Percentiles rank a stretch among this genome's conserved stretches.
Evolutionary conservation across 495 filamentous ascomycete genomes (phyloP).

Genomic region (Hyaloscypha variabilis): DNA sequence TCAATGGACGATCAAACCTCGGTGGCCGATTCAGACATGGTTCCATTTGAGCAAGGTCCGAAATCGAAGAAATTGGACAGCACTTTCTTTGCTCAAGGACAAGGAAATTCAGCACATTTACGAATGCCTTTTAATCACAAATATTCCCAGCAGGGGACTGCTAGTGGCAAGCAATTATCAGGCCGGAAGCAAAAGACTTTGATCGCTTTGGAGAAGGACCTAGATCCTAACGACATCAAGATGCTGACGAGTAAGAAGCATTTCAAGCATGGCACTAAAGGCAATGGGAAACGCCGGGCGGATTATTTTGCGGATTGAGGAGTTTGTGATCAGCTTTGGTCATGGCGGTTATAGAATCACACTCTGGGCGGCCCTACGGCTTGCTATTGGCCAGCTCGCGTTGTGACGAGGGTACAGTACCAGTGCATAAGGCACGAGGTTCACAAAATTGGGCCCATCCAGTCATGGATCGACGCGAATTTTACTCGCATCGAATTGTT

Average conservation of each 20-base stretch:
- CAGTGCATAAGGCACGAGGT: slow-evolving; percentile 16
- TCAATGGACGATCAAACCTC: slow-evolving; percentile 43
- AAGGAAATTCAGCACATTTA: slow-evolving; percentile 64
- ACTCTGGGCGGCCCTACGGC: slow-evolving; percentile 2
- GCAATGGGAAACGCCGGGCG: slow-evolving; percentile 51
- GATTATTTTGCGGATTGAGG: slow-evolving; percentile 35
- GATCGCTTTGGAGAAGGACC: slow-evolving; percentile 80
- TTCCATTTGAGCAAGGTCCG: slow-evolving; percentile 49
- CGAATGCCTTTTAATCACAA: slow-evolving; percentile 82
- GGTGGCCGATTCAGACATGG: slow-evolving; percentile 46
- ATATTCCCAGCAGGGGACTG: slow-evolving; percentile 78
- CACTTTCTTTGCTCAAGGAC: slow-evolving; percentile 76
- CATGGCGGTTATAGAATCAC: slow-evolving; percentile 21
- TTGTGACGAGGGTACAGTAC: slow-evolving; percentile 3
- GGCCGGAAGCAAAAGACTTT: slow-evolving; percentile 85
- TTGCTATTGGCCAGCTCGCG: slow-evolving; percentile 4
- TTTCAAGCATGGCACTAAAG: slow-evolving; percentile 76
- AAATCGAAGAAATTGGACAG: slow-evolving; percentile 82
- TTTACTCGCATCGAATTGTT: slow-evolving; percentile 1
- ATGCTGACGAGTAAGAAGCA: slow-evolving; percentile 83
- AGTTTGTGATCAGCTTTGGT: slow-evolving; percentile 7
- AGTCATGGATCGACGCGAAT: background rate
- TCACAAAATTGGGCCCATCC: background rate
- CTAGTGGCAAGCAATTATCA: slow-evolving; percentile 67
- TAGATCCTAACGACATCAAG: slow-evolving; percentile 82